Evolutionary conservation across 352 stramenopile genomes (phyloP).

Genomic region (Salisapilia sapeloensis): DNA sequence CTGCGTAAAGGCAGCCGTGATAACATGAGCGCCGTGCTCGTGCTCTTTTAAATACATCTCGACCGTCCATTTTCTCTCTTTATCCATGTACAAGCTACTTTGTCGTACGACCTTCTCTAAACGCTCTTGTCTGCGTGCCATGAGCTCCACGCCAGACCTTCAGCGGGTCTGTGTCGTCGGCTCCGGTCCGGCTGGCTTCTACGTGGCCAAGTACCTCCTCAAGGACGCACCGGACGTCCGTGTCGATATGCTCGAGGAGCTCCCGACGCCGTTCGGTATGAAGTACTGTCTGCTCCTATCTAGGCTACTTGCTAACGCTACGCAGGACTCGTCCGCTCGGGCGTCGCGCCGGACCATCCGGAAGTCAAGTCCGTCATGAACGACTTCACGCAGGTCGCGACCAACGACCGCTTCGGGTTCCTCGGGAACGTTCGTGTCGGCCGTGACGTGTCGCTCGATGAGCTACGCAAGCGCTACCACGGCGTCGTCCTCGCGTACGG

Average conservation of each 20-base stretch:
- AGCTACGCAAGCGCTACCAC: slow-evolving; percentile 87
- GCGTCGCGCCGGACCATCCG: slow-evolving; percentile 95
- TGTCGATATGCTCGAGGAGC: slow-evolving; percentile 88
- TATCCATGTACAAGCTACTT: no score
- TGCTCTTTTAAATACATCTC: slow-evolving; percentile 33
- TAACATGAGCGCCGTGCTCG: slow-evolving; percentile 78
- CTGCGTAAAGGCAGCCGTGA: slow-evolving; percentile 65
- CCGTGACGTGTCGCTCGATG: slow-evolving; percentile 66
- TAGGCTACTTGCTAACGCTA: background rate
- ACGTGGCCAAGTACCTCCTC: slow-evolving; percentile 91
- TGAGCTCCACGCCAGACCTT: slow-evolving; percentile 1
- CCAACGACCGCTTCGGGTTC: slow-evolving; percentile 69
- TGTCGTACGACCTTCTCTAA: no score
- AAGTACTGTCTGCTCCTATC: background rate
- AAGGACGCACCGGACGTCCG: slow-evolving; percentile 38
- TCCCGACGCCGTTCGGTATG: slow-evolving; percentile 87
- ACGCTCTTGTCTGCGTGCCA: no score
- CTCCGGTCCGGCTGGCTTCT: slow-evolving; percentile 83
- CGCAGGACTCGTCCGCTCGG: slow-evolving; percentile 87
- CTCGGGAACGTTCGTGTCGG: slow-evolving; percentile 84
- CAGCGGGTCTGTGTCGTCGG: slow-evolving; percentile 82
- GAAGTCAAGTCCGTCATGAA: slow-evolving; percentile 97
- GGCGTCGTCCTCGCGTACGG: slow-evolving; percentile 93
- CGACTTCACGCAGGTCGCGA: slow-evolving; percentile 89
- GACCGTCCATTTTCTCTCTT: background rate